Base-by-base conservation (phyloP, 495 filamentous ascomycete species). In the Penicillium paradoxum region DNA sequence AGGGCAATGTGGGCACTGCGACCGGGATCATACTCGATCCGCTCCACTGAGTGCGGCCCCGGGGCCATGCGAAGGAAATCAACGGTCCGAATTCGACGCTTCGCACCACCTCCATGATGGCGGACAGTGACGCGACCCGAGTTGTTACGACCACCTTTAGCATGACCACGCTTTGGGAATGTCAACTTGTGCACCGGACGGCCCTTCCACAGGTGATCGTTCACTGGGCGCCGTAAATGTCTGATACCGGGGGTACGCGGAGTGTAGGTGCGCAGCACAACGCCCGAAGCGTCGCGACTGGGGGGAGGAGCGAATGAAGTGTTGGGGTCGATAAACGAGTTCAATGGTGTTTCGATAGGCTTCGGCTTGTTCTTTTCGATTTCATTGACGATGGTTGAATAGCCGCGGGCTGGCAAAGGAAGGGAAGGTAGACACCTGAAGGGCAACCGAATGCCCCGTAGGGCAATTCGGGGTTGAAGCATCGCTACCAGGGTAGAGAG, bases 141-240 rank as follows among this genome's bases (percentile, higher is more conserved):
- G 65, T 90, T 86, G 70, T 97, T 98, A 54, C 93, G 84, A 24
- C 93, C 93, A 68, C 95, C 93, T 62, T 95, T 95, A 18, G 79
- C 83, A 48, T 93, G 89, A 25, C 93, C 93, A 68, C 89, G 89
- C 71, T 96, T 95, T 34, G 89, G 79, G 59, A 88, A 89, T 2
- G 93, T 98, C 65, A 98, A 78, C 38, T 84, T 83, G 10, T 86
- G 77, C 56, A 85, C 83, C 0, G 95, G 90, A 36, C 91, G 79
- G 41, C 91, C 92, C 75, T 95, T 96, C 86, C 87, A 97, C 27
- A 98, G 76, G 68, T 97, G 95, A 56, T 97, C 93, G 71, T 96
- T 96, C 65, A 97, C 85, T 9, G 93, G 90, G 15, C 93, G 80
- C 54, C 83, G 85, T 49, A 98, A 76, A 79, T 98, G 95, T 53